Conservation (phyloP, 2,329 filamentous ascomycete species). For the Pseudocercospora ulei region DNA sequence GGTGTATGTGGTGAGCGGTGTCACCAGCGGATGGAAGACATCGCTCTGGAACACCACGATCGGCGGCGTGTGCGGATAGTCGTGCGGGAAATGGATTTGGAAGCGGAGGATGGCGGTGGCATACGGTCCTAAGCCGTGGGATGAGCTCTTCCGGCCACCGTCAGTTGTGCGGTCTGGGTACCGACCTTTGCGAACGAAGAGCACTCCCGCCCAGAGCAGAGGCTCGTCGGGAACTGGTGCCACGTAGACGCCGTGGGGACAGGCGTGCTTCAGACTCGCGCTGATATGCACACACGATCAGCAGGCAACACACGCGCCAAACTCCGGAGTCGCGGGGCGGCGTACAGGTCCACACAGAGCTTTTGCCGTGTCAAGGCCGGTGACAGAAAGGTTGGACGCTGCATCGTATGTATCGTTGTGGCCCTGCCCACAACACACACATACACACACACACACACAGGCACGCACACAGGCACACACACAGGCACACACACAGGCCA, state of each 20-base stretch:
- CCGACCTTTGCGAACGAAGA: constrained; percentile 87
- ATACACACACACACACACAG: no score
- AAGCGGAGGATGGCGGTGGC: constrained; percentile 78
- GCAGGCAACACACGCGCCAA: constrained; percentile 2
- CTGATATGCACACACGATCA: constrained; percentile 16
- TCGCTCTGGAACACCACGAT: constrained; percentile 82
- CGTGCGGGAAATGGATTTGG: constrained; percentile 73
- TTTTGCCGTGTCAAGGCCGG: constrained; percentile 58
- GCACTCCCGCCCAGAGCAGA: constrained; percentile 75
- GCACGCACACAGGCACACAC: no score
- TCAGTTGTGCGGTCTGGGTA: constrained; percentile 10
- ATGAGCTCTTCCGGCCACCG: constrained; percentile 10
- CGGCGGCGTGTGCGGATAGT: constrained; percentile 70
- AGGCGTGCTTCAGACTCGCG: constrained; percentile 46
- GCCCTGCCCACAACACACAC: no score
- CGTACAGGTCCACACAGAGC: constrained; percentile 69
- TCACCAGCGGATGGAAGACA: constrained; percentile 88
- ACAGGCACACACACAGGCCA: no score
- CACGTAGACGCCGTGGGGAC: constrained; percentile 79
- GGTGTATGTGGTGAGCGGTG: constrained; percentile 87
- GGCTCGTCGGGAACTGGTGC: constrained; percentile 72
- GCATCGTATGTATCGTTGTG: neutral
- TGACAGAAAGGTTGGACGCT: constrained; percentile 12
- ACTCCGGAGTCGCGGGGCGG: constrained; percentile 2
- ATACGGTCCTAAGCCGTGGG: constrained; percentile 62